Conservation (phyloP, 495 filamentous ascomycete species). For the Hypomontagnella monticulosa region DNA sequence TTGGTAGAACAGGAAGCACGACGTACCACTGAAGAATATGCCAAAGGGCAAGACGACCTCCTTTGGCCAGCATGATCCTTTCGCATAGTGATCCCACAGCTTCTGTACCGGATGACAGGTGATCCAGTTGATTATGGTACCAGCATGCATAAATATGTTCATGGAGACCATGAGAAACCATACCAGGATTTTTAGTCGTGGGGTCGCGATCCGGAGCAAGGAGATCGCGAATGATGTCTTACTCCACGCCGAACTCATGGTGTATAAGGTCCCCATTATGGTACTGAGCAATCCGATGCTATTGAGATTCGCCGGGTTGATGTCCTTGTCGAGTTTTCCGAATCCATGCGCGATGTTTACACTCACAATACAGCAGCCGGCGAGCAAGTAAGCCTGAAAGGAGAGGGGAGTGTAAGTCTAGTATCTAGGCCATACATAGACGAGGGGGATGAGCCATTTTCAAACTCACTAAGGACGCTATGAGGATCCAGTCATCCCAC, state of each 20-base stretch:
- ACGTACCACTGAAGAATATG: slow-evolving; percentile 39
- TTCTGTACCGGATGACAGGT: slow-evolving; percentile 40
- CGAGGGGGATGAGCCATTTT: neutral
- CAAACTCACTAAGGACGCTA: slow-evolving; percentile 42
- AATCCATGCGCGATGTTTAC: slow-evolving; percentile 39
- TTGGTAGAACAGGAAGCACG: neutral
- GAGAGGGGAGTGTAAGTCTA: neutral
- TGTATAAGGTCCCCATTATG: slow-evolving; percentile 44
- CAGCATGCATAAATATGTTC: slow-evolving; percentile 36
- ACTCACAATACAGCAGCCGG: slow-evolving; percentile 33
- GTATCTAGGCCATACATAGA: neutral
- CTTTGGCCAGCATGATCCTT: slow-evolving; percentile 43
- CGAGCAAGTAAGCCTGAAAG: slow-evolving; percentile 36
- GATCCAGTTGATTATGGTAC: slow-evolving; percentile 40
- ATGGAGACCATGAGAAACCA: slow-evolving; percentile 43
- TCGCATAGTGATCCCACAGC: slow-evolving; percentile 16
- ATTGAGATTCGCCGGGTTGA: slow-evolving; percentile 32
- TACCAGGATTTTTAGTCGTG: slow-evolving; percentile 23
- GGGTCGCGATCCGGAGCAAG: slow-evolving; percentile 43
- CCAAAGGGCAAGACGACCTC: slow-evolving; percentile 8
- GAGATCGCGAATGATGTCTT: slow-evolving; percentile 53
- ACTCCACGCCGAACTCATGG: slow-evolving; percentile 47
- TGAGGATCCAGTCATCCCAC: slow-evolving; percentile 44
- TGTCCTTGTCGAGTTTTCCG: slow-evolving; percentile 42
- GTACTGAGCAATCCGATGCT: slow-evolving; percentile 39